Conservation (phyloP, 371 early-diverging fungal genomes). For the Neoconidiobolus thromboides region DNA sequence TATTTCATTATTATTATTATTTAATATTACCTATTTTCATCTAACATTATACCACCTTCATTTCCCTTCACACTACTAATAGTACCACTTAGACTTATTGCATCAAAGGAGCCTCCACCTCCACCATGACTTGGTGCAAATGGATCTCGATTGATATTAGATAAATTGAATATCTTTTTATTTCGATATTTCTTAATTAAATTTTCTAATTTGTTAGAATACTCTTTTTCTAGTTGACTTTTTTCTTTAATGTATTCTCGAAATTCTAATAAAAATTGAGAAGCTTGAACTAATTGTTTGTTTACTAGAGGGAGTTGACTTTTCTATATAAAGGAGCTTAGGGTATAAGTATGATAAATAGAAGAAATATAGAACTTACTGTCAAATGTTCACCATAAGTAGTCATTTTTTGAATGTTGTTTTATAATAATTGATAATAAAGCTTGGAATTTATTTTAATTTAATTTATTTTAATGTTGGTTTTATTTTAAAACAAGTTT, state of each 20-base stretch:
- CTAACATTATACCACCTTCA: neutral
- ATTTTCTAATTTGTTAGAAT: conserved; percentile 45
- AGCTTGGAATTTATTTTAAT: no score
- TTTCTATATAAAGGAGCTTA: conserved; percentile 9
- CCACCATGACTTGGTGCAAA: neutral
- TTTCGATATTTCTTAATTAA: conserved; percentile 35
- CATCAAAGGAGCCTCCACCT: neutral
- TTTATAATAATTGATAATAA: no score
- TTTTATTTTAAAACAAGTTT: neutral
- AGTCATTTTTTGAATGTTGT: no score
- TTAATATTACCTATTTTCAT: neutral
- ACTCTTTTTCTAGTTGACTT: conserved; percentile 52
- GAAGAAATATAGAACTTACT: no score
- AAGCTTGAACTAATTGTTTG: conserved; percentile 32
- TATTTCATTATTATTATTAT: no score
- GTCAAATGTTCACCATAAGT: no score
- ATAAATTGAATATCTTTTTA: neutral
- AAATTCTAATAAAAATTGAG: conserved; percentile 38
- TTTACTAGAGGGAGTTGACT: conserved; percentile 34
- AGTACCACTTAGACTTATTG: neutral
- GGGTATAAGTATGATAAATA: no score
- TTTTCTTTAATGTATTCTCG: conserved; percentile 56
- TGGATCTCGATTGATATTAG: neutral
- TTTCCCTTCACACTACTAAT: conserved; percentile 3
- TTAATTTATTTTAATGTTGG: neutral